Evolutionary conservation across 768 basidiomycete genomes (phyloP).

Genomic region (Suillus paluster): DNA sequence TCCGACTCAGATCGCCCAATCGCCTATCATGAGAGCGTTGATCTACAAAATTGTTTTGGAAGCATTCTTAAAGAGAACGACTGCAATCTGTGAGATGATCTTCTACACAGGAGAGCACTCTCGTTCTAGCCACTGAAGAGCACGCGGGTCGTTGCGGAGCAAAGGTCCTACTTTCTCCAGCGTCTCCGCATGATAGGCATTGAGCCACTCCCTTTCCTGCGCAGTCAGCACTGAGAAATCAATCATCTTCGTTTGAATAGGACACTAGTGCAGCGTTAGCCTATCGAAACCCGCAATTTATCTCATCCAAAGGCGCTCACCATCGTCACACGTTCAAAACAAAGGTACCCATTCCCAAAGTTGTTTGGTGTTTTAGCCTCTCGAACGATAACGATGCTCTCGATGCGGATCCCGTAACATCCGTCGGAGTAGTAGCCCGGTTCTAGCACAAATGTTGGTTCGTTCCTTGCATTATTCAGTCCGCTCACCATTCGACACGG

Average conservation of each 20-base stretch:
- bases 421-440: conserved; percentile 95
- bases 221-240: conserved; percentile 62
- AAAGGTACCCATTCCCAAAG: conserved; percentile 85
- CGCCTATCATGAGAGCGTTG: background rate
- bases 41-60: background rate
- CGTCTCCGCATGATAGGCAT: conserved; percentile 81
- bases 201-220: conserved; percentile 81
- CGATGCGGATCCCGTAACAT: conserved; percentile 89
- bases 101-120: conserved; percentile 47
- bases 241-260: conserved; percentile 86
- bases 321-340: conserved; percentile 88
- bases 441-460: conserved; percentile 44
- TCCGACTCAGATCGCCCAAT: too few species aligned
- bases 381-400: conserved; percentile 83
- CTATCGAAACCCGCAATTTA: background rate
- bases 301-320: conserved; percentile 46
- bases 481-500: conserved; percentile 77
- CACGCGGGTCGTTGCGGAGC: conserved; percentile 62
- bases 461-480: background rate
- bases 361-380: conserved; percentile 72
- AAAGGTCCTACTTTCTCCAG: conserved; percentile 74
- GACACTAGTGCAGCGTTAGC: conserved; percentile 51
- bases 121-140: conserved; percentile 64
- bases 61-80: background rate
- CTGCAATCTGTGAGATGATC: background rate